Base-by-base conservation (phyloP, 345 rosid species). In the Kernera saxatilis region DNA sequence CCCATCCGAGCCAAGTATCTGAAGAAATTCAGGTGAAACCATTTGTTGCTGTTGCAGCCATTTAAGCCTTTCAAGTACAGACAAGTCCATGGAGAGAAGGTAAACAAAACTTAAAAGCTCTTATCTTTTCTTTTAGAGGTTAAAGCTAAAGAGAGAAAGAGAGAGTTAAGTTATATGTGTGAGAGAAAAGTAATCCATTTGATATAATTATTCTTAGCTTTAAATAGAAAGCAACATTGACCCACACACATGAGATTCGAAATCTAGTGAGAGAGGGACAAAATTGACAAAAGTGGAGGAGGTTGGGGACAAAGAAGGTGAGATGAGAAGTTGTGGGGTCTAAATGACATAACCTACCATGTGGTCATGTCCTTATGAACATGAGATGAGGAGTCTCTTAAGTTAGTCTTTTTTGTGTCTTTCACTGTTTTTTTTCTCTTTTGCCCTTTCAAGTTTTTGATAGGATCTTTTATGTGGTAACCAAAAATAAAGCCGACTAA, bases 11-110 rank as follows among this genome's bases (percentile, higher is more conserved):
- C 74, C 84, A 27, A 44, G 71, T 60, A 82, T 69, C 70, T 62
- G 79, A 72, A 57, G 48, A 30, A 75, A 52, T 8, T 67, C 76
- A 59, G 64, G 73, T 29, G 82, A 60, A 62, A 60, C 50, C 64
- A 75, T 43, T 37, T 70, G 82, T 15, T 79, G 86, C 36, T 77
- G 81, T 32, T 72, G 82, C 30, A 74, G 58, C 76, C 81, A 75
- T 44, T 68, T 81, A 59, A 79, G 79, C 62, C 73, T 79, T 50
- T 78, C 79, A 52, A 61, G 70, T 75, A 69, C 64, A 70, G 41
- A 64, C 75, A 79, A 62, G 69, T 81, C 88, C 81, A 73, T 69
- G 62, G 9, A 62, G 70, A 68, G 74, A 60, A 51, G 54, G 48
- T 40, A 30, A 49, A 25, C 14, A 48, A 30, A 57, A 39, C 29